Evolutionary conservation across 257 asterid species (phyloP).

Genomic region (Jaltomata sinuosa): DNA sequence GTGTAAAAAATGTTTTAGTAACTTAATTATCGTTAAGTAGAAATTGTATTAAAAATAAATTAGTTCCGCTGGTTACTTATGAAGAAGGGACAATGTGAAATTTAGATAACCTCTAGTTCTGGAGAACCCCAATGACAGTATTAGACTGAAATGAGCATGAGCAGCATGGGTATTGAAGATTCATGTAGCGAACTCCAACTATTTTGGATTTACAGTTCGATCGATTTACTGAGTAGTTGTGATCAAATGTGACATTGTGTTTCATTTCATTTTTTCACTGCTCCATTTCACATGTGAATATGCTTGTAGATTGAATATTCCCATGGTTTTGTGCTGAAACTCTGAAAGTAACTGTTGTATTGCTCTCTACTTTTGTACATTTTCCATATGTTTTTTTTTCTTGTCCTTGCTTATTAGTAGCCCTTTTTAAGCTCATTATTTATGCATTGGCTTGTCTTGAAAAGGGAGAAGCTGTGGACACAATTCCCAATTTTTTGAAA

Average conservation of each 20-base stretch:
- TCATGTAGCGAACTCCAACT: background rate
- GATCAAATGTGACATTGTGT: background rate
- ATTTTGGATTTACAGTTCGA: background rate
- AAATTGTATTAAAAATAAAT: background rate
- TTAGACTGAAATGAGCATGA: background rate
- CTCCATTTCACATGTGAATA: background rate
- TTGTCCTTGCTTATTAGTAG: background rate
- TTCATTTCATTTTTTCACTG: background rate
- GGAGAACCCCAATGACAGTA: background rate
- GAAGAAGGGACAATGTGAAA: background rate
- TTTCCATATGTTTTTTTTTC: background rate
- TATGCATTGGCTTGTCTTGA: background rate
- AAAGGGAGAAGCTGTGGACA: conserved; percentile 86
- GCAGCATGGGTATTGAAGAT: background rate
- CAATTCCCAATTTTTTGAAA: conserved; percentile 61
- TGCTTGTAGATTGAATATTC: background rate
- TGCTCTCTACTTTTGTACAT: background rate
- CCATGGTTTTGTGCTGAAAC: background rate
- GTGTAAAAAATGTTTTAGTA: background rate
- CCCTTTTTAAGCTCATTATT: background rate
- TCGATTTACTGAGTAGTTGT: background rate
- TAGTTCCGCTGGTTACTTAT: background rate
- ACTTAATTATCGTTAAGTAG: background rate
- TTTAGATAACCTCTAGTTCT: background rate
- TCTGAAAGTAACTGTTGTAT: background rate